Evolutionary conservation across 306 rosid genomes (phyloP), one percentile per base, ranked within the genome.

Genomic region (Corylus heterophylla): DNA sequence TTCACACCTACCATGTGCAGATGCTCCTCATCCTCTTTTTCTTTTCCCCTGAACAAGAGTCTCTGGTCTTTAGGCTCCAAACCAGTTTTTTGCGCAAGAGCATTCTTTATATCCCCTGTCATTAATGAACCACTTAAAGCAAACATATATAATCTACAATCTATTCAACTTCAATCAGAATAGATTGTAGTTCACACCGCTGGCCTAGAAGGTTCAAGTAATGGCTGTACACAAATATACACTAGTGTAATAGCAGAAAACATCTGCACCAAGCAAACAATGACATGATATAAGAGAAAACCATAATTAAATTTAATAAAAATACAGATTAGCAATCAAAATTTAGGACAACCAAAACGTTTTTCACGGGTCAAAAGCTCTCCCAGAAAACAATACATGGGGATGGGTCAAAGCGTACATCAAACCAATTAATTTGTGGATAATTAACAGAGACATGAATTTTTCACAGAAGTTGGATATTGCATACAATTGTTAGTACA

Each of bases 1-100:
- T 88, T 89, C 85, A 92, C 97, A 59, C 97, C 98, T 29, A 83
- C 94, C 22, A 31, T n/a, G 66, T 88, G 87, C 85, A 94, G 79
- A 71, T 80, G 89, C 85, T 89, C 95, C 42, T 81, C 93, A 56
- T 92, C 87, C 8, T 85, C 93, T 81, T 83, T 91, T 81, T 92
- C 97, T 82, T 88, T 84, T 52, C 92, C 97, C 73, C 83, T 83
- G 75, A 91, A 92, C 78, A 89, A 87, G 37, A 92, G 95, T 18
- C 85, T 84, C 83, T 92, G 98, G 78, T 83, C 92, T 71, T 83
- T 79, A 31, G 90, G 90, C 84, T 74, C 77, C 83, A 94, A 84
- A 80, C 93, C 91, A 67, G 93, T 86, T 87, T 84, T 90, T 45
- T 87, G 88, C 22, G 80, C 80, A 45, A 92, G 89, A 51, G 76